Conservation (phyloP, 148 eudicot genomes). For the Chenopodium quinoa region DNA sequence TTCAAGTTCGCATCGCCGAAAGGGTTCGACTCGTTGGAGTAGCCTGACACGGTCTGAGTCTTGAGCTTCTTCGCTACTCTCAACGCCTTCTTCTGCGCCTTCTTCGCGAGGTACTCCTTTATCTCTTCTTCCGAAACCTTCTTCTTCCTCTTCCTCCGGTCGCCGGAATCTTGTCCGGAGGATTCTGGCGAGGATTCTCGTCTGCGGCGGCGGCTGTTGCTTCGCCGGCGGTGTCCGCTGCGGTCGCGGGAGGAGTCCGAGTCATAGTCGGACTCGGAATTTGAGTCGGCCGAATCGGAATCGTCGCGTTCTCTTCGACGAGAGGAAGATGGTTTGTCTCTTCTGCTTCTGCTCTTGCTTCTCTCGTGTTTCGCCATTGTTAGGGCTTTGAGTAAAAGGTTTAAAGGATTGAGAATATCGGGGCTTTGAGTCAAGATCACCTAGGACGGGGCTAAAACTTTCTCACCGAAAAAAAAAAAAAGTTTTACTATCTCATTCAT, state of each 20-base stretch:
- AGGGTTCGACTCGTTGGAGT: slow-evolving; percentile 84
- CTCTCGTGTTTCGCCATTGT: slow-evolving; percentile 22
- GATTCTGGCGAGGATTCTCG: slow-evolving; percentile 34
- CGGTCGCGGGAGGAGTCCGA: slow-evolving; percentile 26
- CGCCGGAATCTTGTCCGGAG: slow-evolving; percentile 14
- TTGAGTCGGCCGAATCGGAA: slow-evolving; percentile 16
- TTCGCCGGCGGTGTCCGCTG: slow-evolving; percentile 15
- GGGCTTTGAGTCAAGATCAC: too few species aligned
- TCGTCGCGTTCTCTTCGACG: slow-evolving; percentile 12
- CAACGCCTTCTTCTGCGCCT: slow-evolving; percentile 79
- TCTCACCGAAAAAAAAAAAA: too few species aligned
- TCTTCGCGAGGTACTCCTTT: slow-evolving; percentile 70
- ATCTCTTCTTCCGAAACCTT: slow-evolving; percentile 42
- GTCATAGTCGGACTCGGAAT: slow-evolving; percentile 13
- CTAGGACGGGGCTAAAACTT: too few species aligned
- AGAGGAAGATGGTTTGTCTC: slow-evolving; percentile 25
- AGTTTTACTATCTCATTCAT: too few species aligned
- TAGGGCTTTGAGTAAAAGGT: not conserved
- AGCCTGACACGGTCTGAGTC: slow-evolving; percentile 63
- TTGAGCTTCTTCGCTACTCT: slow-evolving; percentile 80
- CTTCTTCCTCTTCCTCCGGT: slow-evolving; percentile 27
- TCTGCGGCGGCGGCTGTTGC: slow-evolving; percentile 24
- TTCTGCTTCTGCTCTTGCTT: slow-evolving; percentile 19
- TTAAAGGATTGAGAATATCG: not conserved
- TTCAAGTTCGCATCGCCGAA: slow-evolving; percentile 89